A percentile compares a stretch with the other conserved stretches of the same genome.
phyloP scores from a whole-genome alignment of 192 early-diverging fungal species.

The Coemansia sp. region DNA sequence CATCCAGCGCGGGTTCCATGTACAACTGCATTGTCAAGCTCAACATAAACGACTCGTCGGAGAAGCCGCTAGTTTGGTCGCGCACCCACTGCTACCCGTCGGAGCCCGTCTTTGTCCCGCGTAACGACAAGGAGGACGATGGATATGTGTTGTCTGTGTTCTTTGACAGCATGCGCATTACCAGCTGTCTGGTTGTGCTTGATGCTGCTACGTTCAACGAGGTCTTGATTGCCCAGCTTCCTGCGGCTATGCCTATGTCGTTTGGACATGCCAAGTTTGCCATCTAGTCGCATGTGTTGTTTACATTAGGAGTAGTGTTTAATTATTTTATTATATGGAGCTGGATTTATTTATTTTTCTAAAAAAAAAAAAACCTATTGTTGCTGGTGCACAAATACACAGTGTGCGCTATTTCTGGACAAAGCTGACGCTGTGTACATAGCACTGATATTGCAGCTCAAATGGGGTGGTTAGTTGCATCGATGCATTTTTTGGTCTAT shows the following conservation, averaged over 20 bases:
- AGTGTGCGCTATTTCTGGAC: too few relatives aligned
- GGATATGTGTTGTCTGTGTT: slow-evolving; percentile 75
- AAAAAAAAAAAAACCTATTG: too few relatives aligned
- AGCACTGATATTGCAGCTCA: too few relatives aligned
- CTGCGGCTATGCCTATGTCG: slow-evolving; percentile 64
- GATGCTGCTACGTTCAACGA: slow-evolving; percentile 68
- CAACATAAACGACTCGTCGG: slow-evolving; percentile 44
- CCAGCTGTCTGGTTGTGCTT: slow-evolving; percentile 71
- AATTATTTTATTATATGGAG: too few relatives aligned
- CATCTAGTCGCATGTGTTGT: slow-evolving; percentile 9
- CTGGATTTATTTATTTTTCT: too few relatives aligned
- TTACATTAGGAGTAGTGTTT: background rate
- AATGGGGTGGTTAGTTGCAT: too few relatives aligned
- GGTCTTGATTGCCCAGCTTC: slow-evolving; percentile 64
- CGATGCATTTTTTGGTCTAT: too few relatives aligned
- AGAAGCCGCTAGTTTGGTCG: slow-evolving; percentile 32
- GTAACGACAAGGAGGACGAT: slow-evolving; percentile 62
- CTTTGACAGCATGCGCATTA: slow-evolving; percentile 61
- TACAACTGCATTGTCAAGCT: slow-evolving; percentile 60
- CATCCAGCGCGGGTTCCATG: slow-evolving; percentile 39
- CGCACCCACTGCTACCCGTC: slow-evolving; percentile 73
- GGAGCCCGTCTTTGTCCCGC: slow-evolving; percentile 78
- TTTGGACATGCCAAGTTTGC: slow-evolving; percentile 63
- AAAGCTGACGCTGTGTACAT: too few relatives aligned
- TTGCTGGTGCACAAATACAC: too few relatives aligned